Base-by-base conservation (phyloP, 352 stramenopile species). In the Pythium inflatum region DNA sequence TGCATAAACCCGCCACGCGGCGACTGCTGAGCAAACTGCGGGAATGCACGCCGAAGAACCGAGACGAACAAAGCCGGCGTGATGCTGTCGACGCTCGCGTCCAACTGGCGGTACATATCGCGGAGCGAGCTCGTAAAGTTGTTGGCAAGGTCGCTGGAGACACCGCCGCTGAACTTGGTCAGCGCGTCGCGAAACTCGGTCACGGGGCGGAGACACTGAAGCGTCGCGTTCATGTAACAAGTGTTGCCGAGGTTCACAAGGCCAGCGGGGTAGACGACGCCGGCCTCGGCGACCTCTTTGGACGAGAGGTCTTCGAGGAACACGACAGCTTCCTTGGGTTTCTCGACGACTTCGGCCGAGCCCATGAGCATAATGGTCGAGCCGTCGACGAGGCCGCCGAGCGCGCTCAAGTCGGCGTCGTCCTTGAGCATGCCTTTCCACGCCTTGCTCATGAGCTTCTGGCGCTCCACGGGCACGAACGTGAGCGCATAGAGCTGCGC, bases 11-110 rank as follows among this genome's bases (percentile, higher is more conserved):
- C 86, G 25, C 88, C 81, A n/a, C 93, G 86, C 0, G 86, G 92
- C 43, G 91, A 87, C 59, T 94, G 92, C 82, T 99, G 91, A 6
- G 95, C 97, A 76, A 99, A 99, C 80, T 99, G 96, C n/a, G 97
- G 97, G 83, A 98, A 99, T 12, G 88, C 81, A 61, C 91, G 88
- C 65, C 97, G 95, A 60, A 99, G 90, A 14, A 97, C 83, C 5
- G 81, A 78, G 33, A 95, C 78, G 59, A 97, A 97, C 53, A 95
- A 72, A 67, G 82, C 83, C 36, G 76, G 82, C 54, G 87, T 92
- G 66, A 92, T 83, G 75, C 77, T 89, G 46, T 93, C 88, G 22
- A 91, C 74, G 62, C 78, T 89, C 31, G 73, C 40, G 48, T 96
- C 87, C 43, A 96, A 65, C 45, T 96, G 87, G 33, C 74, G 48